These are phyloP conservation scores for Calonectria naviculata DNA, from an alignment of 2,329 filamentous ascomycete genomes.

Conservation along the genomic window DNA sequence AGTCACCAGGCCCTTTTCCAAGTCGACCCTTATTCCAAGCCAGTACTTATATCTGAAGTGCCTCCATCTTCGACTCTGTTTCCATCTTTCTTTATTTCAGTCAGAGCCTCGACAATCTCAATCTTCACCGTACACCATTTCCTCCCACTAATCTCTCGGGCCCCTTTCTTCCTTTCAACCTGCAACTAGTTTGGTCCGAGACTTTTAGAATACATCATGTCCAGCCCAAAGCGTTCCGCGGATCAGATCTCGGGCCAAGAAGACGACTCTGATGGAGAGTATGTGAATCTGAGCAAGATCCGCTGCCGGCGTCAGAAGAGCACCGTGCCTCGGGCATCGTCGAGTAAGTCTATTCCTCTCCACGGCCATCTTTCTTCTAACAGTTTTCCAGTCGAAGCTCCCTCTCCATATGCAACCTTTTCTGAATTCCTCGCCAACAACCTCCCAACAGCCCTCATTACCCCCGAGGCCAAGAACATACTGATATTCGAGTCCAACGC, in stretches of 20 bases:
- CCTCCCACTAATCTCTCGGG: neutral
- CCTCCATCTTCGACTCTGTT: neutral
- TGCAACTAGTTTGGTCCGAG: neutral
- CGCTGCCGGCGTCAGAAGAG: neutral
- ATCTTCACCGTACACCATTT: neutral
- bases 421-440: slow-evolving; percentile 23
- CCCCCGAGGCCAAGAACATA: slow-evolving; percentile 29
- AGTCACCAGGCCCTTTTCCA: neutral
- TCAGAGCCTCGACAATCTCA: neutral
- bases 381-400: neutral
- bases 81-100: neutral
- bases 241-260: neutral
- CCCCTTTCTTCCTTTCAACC: neutral
- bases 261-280: neutral
- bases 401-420: neutral
- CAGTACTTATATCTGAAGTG: too few species aligned
- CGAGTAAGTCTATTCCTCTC: neutral
- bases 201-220: neutral
- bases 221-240: neutral
- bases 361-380: neutral
- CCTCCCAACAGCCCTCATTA: slow-evolving; percentile 37
- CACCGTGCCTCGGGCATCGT: neutral
- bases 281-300: neutral
- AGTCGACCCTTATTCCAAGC: neutral
- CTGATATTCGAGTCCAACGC: slow-evolving; percentile 36